Evolutionary conservation across 495 filamentous ascomycete species (phyloP), one percentile per base, ranked within the genome.

Genomic region (Penicillium cosmopolitanum): DNA sequence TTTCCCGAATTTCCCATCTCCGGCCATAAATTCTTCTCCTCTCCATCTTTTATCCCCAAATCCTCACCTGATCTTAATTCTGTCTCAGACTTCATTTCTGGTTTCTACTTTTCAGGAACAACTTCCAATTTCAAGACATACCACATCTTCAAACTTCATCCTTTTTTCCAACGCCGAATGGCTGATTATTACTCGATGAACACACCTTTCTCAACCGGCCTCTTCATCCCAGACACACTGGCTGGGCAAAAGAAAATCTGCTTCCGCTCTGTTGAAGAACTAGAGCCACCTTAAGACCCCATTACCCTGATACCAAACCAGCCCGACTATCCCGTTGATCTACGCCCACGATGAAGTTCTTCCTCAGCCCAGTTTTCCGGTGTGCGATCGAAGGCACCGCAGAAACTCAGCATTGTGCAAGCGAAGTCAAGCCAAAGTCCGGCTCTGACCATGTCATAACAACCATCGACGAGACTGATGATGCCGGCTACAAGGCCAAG

Each of bases 321-420:
- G n/a, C 12, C n/a, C 5, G 9, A 46, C 8, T 10, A 19, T 46
- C 42, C 13, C 18, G 34, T 16, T 34, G 8, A 12, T 50, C 12
- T 28, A 18, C 21, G 12, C 4, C 43, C 34, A 43, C 34, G 31
- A 63, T 63, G 60, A 55, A 50, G 36, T 53, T 21, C 28, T 53
- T 21, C 28, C 57, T 54, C 60, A 57, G 33, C 21, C 61, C 61
- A 13, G 36, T 63, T 23, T 56, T 63, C n/a, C 40, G 28, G 16
- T 63, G 55, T 31, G 62, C 52, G 59, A 53, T 72, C 31, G 52
- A 64, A 25, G 50, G 62, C 11, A 48, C 53, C 11, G 36, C 67
- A 19, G 65, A 66, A 11, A 70, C 67, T 2, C 69, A 70, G 54
- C 23, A 47, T 5, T 57, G 62, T 4, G 42, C 35, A 21, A 42